Base-by-base conservation (phyloP, 2,329 filamentous ascomycete species). In the Elsinoe fawcettii region DNA sequence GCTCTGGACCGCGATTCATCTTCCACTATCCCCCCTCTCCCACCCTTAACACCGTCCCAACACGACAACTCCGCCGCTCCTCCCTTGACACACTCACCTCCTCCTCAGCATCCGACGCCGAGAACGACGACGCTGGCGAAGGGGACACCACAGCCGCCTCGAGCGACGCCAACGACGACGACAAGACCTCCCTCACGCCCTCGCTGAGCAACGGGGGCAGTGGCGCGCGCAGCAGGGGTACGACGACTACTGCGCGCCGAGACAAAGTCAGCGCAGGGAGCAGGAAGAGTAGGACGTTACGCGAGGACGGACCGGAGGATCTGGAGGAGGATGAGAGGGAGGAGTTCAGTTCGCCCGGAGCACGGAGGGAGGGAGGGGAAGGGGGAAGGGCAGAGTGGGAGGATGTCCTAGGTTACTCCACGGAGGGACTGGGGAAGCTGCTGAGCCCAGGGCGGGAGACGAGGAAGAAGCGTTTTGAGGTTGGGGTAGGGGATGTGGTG, bases 391-490 rank as follows among this genome's bases (percentile, higher is more conserved):
- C 43, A 9, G 59, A 62, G 0, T 88, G 85, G 85, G 84, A 92
- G 67, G 81, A 83, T 54, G 79, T 93, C 16, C 80, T 88, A 53
- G 87, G 87, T 1, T 84, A 90, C 58, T 81, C 83, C 2, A 85
- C 85, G n/a, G 83, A 85, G 60, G 87, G 90, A 46, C 80, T 95
- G 60, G 88, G 89, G 65, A 89, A 86, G 62, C 80, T 96, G 51
- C 70, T 96, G 56, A 90, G 87, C 1, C 90, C 90, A 0, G 82
- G 83, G 63, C 78, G 83, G 11, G 81, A 85, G 7, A 90, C 88
- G 69, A 86, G 93, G 73, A 95, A 92, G 74, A 83, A 80, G 63
- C 81, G 84, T 22, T 95, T 95, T 66, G 88, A 95, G 68, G 77
- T 95, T 59, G 87, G 85, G 0, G 76, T 96, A 7, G 88, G 95